phyloP scores from a whole-genome alignment of 805 yeast genomes.

The Vanderwaltozyma yarrowii region DNA sequence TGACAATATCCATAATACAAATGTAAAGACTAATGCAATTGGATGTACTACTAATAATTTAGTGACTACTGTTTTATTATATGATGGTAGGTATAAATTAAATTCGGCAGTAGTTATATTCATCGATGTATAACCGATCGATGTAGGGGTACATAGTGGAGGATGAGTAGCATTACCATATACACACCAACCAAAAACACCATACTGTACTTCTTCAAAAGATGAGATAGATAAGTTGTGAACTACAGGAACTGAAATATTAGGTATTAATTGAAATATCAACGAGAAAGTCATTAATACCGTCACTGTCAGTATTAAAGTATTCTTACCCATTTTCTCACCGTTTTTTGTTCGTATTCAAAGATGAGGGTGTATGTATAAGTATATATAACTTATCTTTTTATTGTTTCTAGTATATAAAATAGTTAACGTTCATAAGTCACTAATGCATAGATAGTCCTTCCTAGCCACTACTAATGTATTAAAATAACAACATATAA shows the following conservation, averaged over 20 bases:
- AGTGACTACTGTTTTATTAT: conserved; percentile 49
- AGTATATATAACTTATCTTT: too few relatives aligned
- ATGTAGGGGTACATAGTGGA: not conserved
- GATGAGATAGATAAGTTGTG: conserved; percentile 38
- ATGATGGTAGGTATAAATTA: conserved; percentile 37
- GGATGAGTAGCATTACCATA: not conserved
- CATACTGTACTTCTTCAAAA: conserved; percentile 43
- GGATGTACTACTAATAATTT: conserved; percentile 58
- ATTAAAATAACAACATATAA: too few relatives aligned
- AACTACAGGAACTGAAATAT: conserved; percentile 53
- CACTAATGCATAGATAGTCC: too few relatives aligned
- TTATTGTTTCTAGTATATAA: too few relatives aligned
- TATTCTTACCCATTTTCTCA: too few relatives aligned
- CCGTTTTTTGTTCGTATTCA: too few relatives aligned
- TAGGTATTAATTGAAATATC: conserved; percentile 49
- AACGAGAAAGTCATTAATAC: not conserved
- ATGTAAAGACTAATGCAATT: conserved; percentile 47
- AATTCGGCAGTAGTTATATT: not conserved
- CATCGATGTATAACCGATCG: not conserved
- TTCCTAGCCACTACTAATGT: too few relatives aligned
- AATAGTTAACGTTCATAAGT: too few relatives aligned
- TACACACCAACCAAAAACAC: conserved; percentile 61
- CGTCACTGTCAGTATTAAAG: too few relatives aligned
- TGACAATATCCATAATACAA: conserved; percentile 35
- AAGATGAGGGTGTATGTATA: too few relatives aligned